Evolutionary conservation across 768 basidiomycete species (phyloP), one percentile per base, ranked within the genome.

Genomic region (Punctularia strigosozonata): DNA sequence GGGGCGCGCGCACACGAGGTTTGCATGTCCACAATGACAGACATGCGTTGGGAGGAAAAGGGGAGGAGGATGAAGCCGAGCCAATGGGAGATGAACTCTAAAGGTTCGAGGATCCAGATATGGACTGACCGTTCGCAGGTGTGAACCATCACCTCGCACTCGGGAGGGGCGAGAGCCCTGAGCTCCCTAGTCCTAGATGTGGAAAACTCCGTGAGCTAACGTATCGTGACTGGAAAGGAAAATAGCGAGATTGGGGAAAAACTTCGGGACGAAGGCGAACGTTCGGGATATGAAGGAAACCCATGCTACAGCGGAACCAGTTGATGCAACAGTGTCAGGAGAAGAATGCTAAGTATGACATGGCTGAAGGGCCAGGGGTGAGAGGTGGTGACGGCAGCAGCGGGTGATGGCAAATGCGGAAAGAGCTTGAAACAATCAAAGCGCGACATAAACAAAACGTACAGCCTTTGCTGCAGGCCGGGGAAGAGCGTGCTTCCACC

Each of bases 401-500:
- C 25, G 18, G 18, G 34, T 31, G 31, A 18, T 19, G 31, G 40
- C 23, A 21, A 26, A 31, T 43, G 21, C 24, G 19, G 36, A 12
- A 30, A 36, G 40, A 44, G 41, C 25, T 25, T 15, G 33, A n/a
- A n/a, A n/a, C n/a, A n/a, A n/a, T n/a, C n/a, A n/a, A n/a, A n/a
- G n/a, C n/a, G n/a, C n/a, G n/a, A 48, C 31, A 6, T 30, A 6
- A 30, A 6, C 22, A 35, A 25, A 57, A 19, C 84, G 56, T 57
- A 94, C 91, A 97, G 58, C 61, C 92, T 63, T 37, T 68, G 59
- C 17, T 70, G 68, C 49, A 97, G 81, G 5, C 81, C 84, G 31
- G 75, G 66, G 47, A 91, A 76, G 48, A 73, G 73, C 13, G 76
- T 75, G 56, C 73, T 82, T 12, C 92, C 92, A 36, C 92, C 92